Conservation (phyloP, 2,329 filamentous ascomycete species). For the Fusarium brachygibbosum region DNA sequence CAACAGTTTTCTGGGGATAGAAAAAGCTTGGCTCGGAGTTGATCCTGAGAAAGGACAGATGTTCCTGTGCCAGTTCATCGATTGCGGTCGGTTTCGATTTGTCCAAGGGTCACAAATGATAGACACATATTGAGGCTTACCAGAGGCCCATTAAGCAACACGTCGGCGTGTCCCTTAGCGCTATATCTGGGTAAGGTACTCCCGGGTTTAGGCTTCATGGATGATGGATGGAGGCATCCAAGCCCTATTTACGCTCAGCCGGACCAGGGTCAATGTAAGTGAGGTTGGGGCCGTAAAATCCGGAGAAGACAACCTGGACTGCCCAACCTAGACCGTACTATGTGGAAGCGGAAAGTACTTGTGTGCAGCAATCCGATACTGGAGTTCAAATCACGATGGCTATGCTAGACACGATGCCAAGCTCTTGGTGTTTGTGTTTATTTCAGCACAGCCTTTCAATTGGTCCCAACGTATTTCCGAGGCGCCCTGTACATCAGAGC, state of each 20-base stretch:
- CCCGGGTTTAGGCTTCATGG: constrained; percentile 1
- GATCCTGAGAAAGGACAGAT: constrained; percentile 1
- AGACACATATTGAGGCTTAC: not conserved
- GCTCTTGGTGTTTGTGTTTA: constrained; percentile 19
- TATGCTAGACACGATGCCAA: constrained; percentile 24
- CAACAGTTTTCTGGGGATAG: constrained; percentile 17
- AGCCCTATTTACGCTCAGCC: constrained; percentile 26
- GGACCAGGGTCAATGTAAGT: constrained; percentile 18
- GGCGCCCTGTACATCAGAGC: constrained; percentile 17
- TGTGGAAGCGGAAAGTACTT: constrained; percentile 5
- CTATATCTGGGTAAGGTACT: constrained; percentile 4
- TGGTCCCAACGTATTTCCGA: constrained; percentile 19
- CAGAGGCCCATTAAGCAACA: not conserved
- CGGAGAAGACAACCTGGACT: constrained; percentile 27
- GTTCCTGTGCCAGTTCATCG: not conserved
- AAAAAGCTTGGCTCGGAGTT: constrained; percentile 31
- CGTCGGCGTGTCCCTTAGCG: constrained; percentile 4
- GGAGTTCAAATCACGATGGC: constrained; percentile 19
- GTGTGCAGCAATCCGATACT: constrained; percentile 1
- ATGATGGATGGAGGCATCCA: constrained; percentile 8
- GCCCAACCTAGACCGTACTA: not conserved
- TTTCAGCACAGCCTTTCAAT: not conserved
- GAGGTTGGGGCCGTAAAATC: constrained; percentile 27
- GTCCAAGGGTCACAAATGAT: not conserved
- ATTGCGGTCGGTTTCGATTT: not conserved